phyloP scores from a whole-genome alignment of 2,329 filamentous ascomycete genomes.

The Ciborinia camelliae region DNA sequence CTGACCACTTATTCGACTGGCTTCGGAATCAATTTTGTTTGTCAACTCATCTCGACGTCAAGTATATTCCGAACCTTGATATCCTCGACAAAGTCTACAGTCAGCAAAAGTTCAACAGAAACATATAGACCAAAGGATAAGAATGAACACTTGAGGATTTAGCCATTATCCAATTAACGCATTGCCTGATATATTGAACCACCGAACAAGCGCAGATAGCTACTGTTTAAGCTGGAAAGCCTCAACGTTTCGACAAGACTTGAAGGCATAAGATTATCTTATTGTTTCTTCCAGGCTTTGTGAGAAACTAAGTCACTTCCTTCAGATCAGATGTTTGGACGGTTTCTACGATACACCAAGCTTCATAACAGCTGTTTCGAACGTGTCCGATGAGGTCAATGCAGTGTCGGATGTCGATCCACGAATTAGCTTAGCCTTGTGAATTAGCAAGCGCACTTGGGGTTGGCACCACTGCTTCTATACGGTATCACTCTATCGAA shows the following conservation, averaged over 20 bases:
- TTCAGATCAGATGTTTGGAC: conserved; percentile 35
- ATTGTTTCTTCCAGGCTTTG: conserved; percentile 31
- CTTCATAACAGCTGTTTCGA: conserved; percentile 36
- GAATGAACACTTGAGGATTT: not conserved
- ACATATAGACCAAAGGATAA: not conserved
- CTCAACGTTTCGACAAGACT: conserved; percentile 29
- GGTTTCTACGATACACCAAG: conserved; percentile 33
- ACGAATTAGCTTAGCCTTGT: conserved; percentile 27
- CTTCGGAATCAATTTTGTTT: conserved; percentile 18
- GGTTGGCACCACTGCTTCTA: conserved; percentile 27
- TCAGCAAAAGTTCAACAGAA: not conserved
- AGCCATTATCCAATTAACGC: conserved; percentile 20
- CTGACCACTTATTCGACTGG: conserved; percentile 21
- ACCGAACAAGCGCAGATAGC: conserved; percentile 24
- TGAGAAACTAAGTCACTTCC: conserved; percentile 25
- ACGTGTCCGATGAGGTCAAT: conserved; percentile 37
- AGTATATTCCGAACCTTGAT: conserved; percentile 22
- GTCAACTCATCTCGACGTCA: conserved; percentile 18
- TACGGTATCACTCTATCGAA: conserved; percentile 33
- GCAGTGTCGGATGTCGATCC: conserved; percentile 36
- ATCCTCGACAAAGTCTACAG: not conserved
- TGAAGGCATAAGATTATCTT: conserved; percentile 23
- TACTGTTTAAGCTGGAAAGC: conserved; percentile 30
- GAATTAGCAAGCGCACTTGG: conserved; percentile 29
- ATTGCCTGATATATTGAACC: conserved; percentile 29